A percentile compares a stretch with the other conserved stretches of the same genome.
Conservation (phyloP, 2,329 filamentous ascomycete genomes). For the Aspergillus pseudotamarii region DNA sequence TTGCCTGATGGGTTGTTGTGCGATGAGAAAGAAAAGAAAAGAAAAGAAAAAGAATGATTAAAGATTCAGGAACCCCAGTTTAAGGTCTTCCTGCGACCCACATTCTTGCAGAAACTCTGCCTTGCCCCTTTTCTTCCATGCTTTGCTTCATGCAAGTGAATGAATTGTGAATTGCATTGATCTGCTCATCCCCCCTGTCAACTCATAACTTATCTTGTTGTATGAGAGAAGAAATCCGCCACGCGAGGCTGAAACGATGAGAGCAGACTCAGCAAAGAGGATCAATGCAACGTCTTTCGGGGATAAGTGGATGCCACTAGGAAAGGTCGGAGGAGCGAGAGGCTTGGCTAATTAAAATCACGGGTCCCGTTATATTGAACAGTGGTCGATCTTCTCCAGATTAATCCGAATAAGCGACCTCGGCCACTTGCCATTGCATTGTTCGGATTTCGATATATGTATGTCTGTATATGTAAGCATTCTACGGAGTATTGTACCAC, state of each 20-base stretch:
- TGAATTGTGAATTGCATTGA: not conserved
- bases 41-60: not conserved
- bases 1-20: not conserved
- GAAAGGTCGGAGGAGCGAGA: not conserved
- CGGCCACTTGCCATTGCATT: not conserved
- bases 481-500: too few species aligned
- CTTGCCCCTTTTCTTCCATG: not conserved
- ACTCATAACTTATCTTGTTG: too few species aligned
- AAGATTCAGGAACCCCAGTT: not conserved
- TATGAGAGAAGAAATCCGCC: not conserved
- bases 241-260: not conserved
- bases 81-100: not conserved
- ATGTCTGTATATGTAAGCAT: too few species aligned
- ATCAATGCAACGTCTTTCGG: not conserved
- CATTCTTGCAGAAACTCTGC: not conserved
- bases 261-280: not conserved
- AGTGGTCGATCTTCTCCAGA: constrained; percentile 2
- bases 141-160: not conserved
- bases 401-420: not conserved
- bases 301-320: not conserved
- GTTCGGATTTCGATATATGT: not conserved
- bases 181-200: not conserved
- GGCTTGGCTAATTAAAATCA: constrained; percentile 5
- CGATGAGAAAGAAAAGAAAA: not conserved
- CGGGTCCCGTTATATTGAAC: not conserved